Evolutionary conservation across 352 stramenopile species (phyloP), one percentile per base, ranked within the genome.

Genomic region (Pythium folliculosum): DNA sequence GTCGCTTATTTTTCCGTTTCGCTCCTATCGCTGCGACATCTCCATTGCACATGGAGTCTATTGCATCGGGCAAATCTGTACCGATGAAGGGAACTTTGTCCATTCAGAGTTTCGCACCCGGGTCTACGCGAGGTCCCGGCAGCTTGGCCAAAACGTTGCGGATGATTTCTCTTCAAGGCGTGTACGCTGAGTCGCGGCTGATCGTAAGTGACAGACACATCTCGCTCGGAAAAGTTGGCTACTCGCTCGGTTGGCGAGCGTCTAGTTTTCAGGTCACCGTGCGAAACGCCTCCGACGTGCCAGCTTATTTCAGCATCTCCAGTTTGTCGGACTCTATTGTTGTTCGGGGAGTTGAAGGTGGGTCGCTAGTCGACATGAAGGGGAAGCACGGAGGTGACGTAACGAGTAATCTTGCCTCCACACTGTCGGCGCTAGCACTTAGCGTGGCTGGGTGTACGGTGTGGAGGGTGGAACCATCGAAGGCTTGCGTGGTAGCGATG

Each of bases 211-310:
- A 92, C 19, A 86, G 77, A 21, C 49, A 54, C 14, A 50, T 95
- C 21, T 77, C 76, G 32, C 69, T 96, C 27, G 89, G 89, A 45
- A 96, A 96, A 60, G 87, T 96, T 61, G 86, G 87, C 2, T 95
- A 93, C 58, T 82, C 77, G 8, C 78, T 90, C 57, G 83, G 84
- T 4, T 94, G 86, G 86, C 84, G 83, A 65, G 80, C 81, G 16
- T 89, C 79, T 0, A 72, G 58, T 17, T 96, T 96, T 65, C 71
- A 89, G 8, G 21, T 95, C 32, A 72, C 65, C 0, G 69, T 95
- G 44, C 84, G 78, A 55, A 96, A 96, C 47, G 62, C 72, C 4
- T 92, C 87, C 8, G 87, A 94, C 14, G 63, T 94, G 5, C 52
- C 67, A 23, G 71, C 86, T 49, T 82, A 75, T 45, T 86, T 95